Evolutionary conservation across 345 rosid species (phyloP), one percentile per base, ranked within the genome.

Genomic region (Gossypium bickii): DNA sequence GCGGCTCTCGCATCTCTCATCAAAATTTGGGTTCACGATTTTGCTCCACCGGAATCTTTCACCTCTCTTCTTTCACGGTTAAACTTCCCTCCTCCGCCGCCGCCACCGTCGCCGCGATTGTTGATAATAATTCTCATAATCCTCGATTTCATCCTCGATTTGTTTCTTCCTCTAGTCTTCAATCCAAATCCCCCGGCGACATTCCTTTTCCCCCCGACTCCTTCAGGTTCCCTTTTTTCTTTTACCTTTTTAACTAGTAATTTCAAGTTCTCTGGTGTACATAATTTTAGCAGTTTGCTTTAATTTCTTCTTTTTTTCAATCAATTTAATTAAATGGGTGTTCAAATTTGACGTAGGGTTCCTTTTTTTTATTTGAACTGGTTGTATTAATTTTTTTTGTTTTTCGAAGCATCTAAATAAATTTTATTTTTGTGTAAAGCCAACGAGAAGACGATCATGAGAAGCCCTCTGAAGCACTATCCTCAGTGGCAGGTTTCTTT

Each of bases 1-100:
- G 97, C 68, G 89, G 93, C 74, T 90, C 83, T 77, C 93, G 94
- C 74, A 85, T 87, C 58, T 83, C 89, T 43, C 92, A 81, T 47
- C 91, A 86, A 20, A 78, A 82, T 57, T 71, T 82, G 24, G 85
- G 91, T 16, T 82, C 85, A 69, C 90, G 88, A 79, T 82, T 85
- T 76, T 82, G 80, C 77, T 74, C 83, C 47, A 29, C 86, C 69
- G 81, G 81, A 74, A 81, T 87, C 58, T 74, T 82, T 16, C 86
- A 78, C 74, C 82, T 88, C 47, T 87, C 98, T 24, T 83, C 90
- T 25, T 81, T 84, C 73, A 53, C 79, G 57, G 82, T 67, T 12
- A 88, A 81, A 41, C 90, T 87, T 49, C 80, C 80, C 25, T 69
- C 45, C 72, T 17, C 47, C 60, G 0, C 41, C 49, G 60, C 76